A percentile compares a stretch with the other conserved stretches of the same genome.
Evolutionary conservation across 2,329 filamentous ascomycete genomes (phyloP).

Genomic region (Venturia pyrina): DNA sequence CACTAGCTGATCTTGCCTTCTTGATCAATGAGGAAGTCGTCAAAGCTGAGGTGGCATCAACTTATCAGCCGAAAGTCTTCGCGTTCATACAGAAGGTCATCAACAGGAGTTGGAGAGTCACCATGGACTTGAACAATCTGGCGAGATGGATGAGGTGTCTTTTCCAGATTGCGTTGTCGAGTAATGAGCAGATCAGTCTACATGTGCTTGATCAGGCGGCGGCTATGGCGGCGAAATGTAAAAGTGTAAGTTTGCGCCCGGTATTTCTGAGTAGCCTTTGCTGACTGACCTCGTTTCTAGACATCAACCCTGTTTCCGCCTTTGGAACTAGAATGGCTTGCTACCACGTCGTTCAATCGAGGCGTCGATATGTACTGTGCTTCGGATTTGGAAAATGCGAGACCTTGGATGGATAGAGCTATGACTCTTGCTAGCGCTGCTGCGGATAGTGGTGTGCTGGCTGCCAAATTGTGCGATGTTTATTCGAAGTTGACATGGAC

Average conservation of each 20-base stretch:
- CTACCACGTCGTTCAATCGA: conserved; percentile 58
- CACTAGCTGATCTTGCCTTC: conserved; percentile 37
- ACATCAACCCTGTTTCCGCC: conserved; percentile 42
- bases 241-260: not conserved
- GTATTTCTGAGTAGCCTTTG: not conserved
- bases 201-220: conserved; percentile 55
- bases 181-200: conserved; percentile 46
- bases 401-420: conserved; percentile 53
- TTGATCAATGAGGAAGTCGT: conserved; percentile 30
- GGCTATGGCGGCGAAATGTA: conserved; percentile 36
- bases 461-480: conserved; percentile 34
- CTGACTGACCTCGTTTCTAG: not conserved
- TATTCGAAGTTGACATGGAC: conserved; percentile 41
- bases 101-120: conserved; percentile 5
- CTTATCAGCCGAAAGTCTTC: conserved; percentile 24
- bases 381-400: conserved; percentile 45
- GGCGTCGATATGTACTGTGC: conserved; percentile 55
- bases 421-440: conserved; percentile 51
- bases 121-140: conserved; percentile 38
- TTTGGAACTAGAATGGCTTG: conserved; percentile 68
- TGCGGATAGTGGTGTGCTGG: conserved; percentile 37
- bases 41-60: conserved; percentile 17
- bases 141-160: conserved; percentile 71
- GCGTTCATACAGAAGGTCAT: conserved; percentile 11
- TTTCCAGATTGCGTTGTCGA: conserved; percentile 55